Conservation (phyloP, 2,329 filamentous ascomycete genomes). For the Aspergillus persii region DNA sequence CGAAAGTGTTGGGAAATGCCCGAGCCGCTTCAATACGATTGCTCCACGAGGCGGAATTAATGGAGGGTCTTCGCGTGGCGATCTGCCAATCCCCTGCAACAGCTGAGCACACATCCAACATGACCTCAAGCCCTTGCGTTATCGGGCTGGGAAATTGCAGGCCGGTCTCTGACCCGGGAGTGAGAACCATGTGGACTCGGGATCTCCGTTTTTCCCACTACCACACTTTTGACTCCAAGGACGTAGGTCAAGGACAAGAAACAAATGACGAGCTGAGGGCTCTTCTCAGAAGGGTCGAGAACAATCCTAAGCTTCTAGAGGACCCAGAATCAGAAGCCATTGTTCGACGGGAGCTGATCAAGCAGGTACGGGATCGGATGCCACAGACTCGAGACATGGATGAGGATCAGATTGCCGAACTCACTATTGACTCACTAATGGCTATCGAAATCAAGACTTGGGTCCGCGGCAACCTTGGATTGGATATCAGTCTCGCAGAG, state of each 20-base stretch:
- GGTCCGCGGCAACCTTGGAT: slow-evolving; percentile 5
- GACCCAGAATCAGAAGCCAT: slow-evolving; percentile 4
- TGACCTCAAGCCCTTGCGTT: not conserved
- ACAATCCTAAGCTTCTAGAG: slow-evolving; percentile 2
- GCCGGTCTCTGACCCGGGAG: slow-evolving; percentile 3
- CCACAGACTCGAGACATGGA: slow-evolving; percentile 6
- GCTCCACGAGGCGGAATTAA: not conserved
- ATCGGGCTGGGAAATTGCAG: slow-evolving; percentile 10
- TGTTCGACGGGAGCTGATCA: slow-evolving; percentile 5
- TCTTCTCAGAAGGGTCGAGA: not conserved
- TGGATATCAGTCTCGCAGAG: slow-evolving; percentile 12
- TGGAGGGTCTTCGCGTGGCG: not conserved
- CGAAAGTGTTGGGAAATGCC: not conserved
- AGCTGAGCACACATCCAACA: not conserved
- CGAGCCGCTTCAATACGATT: not conserved
- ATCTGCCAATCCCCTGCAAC: not conserved
- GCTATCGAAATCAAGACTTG: slow-evolving; percentile 15
- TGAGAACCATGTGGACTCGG: slow-evolving; percentile 6
- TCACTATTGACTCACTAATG: slow-evolving; percentile 15
- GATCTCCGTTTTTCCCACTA: slow-evolving; percentile 10
- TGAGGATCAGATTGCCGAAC: slow-evolving; percentile 1
- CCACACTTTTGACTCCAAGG: slow-evolving; percentile 3
- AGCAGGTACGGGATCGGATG: slow-evolving; percentile 4
- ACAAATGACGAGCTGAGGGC: slow-evolving; percentile 1
- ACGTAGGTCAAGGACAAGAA: not conserved